Percentiles rank a stretch among this genome's conserved stretches.
Evolutionary conservation across 2,329 filamentous ascomycete genomes (phyloP).

Genomic region (Macrophomina phaseolina): DNA sequence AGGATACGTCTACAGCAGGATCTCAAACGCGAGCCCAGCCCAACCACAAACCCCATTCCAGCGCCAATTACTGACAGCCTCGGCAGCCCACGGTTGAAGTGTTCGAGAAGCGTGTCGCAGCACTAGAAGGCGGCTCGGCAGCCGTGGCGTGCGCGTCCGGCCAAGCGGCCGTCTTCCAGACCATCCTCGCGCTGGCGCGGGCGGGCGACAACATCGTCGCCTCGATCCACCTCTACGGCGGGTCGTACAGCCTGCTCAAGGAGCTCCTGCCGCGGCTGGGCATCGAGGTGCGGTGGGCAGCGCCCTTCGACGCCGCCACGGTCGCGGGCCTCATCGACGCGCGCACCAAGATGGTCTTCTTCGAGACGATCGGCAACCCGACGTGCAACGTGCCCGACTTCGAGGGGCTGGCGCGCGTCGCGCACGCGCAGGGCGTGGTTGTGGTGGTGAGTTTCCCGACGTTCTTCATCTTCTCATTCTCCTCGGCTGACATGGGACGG

Average conservation of each 20-base stretch:
- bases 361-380: conserved; percentile 37
- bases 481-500: too few species aligned
- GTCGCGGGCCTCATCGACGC: conserved; percentile 33
- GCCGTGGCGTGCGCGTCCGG: conserved; percentile 48
- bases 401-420: conserved; percentile 31
- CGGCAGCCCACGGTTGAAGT: conserved; percentile 43
- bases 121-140: conserved; percentile 47
- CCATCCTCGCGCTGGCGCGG: conserved; percentile 44
- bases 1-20: conserved; percentile 48
- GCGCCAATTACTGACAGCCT: too few species aligned
- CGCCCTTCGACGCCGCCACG: conserved; percentile 34
- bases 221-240: conserved; percentile 47
- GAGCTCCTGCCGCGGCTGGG: background rate
- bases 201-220: conserved; percentile 46
- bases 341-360: conserved; percentile 34
- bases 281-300: conserved; percentile 38
- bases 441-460: too few species aligned
- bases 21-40: conserved; percentile 37
- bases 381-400: conserved; percentile 35
- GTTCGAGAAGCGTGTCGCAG: conserved; percentile 47
- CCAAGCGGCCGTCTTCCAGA: conserved; percentile 38
- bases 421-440: conserved; percentile 32
- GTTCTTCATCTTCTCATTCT: too few species aligned
- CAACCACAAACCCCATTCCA: too few species aligned
- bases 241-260: conserved; percentile 46